Percentiles rank a stretch among this genome's conserved stretches.
These are phyloP conservation scores for Trypanosoma lewisi DNA, from an alignment of 208 protist species.

Conservation along the genomic window DNA sequence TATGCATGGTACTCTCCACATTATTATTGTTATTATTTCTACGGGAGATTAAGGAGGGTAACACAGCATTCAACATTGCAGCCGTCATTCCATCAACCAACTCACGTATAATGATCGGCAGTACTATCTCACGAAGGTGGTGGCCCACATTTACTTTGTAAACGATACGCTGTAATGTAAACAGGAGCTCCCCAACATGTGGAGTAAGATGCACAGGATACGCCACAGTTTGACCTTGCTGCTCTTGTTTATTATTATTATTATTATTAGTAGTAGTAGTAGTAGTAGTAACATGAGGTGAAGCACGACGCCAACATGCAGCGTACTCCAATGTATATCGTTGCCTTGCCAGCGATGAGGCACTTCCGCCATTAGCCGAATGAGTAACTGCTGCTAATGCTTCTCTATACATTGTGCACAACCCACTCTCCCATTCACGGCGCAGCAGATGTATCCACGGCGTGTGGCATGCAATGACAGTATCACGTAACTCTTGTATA, in stretches of 20 bases:
- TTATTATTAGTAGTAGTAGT: background rate
- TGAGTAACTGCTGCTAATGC: slow-evolving; percentile 3
- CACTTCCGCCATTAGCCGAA: background rate
- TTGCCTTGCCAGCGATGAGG: background rate
- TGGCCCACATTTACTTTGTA: slow-evolving; percentile 1
- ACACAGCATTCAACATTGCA: slow-evolving; percentile 10
- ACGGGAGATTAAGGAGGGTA: background rate
- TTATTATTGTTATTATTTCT: background rate
- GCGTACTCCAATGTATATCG: slow-evolving; percentile 17
- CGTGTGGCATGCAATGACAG: slow-evolving; percentile 18
- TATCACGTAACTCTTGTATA: slow-evolving; percentile 8
- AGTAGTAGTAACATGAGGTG: background rate
- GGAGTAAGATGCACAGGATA: slow-evolving; percentile 25
- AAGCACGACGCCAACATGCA: slow-evolving; percentile 5
- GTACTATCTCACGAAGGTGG: slow-evolving; percentile 6
- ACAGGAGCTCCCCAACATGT: slow-evolving; percentile 26
- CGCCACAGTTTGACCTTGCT: background rate
- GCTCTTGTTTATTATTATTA: background rate
- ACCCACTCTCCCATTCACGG: slow-evolving; percentile 20
- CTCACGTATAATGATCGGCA: slow-evolving; percentile 20
- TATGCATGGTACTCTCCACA: too few species aligned
- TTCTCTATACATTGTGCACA: slow-evolving; percentile 15
- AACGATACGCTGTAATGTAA: slow-evolving; percentile 25
- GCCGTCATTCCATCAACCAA: slow-evolving; percentile 16
- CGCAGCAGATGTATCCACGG: slow-evolving; percentile 22